A percentile compares a stretch with the other conserved stretches of the same genome.
Conservation (phyloP, 345 rosid species). For the Ceriops tagal region DNA sequence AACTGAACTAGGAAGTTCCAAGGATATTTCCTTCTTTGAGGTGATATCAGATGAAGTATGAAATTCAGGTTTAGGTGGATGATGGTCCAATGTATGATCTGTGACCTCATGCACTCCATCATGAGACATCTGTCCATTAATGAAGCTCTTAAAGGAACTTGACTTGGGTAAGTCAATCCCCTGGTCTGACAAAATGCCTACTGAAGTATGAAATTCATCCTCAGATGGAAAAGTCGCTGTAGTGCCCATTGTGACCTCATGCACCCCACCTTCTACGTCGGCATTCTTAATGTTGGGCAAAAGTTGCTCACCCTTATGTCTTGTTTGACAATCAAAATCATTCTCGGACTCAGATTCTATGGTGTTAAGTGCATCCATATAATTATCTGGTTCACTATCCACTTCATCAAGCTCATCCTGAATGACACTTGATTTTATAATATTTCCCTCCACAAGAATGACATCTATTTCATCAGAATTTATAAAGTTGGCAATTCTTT, state of each 20-base stretch:
- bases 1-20: slow-evolving; percentile 24
- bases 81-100: neutral
- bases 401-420: slow-evolving; percentile 40
- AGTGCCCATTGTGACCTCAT: slow-evolving; percentile 11
- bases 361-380: slow-evolving; percentile 77
- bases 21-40: slow-evolving; percentile 22
- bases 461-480: slow-evolving; percentile 28
- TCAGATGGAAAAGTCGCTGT: slow-evolving; percentile 12
- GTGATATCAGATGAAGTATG: slow-evolving; percentile 19
- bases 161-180: neutral
- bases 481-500: slow-evolving; percentile 17
- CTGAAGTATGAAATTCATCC: neutral
- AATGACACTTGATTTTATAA: slow-evolving; percentile 29
- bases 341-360: slow-evolving; percentile 77
- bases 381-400: slow-evolving; percentile 79
- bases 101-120: neutral
- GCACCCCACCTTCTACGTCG: slow-evolving; percentile 22
- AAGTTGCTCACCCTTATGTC: slow-evolving; percentile 38
- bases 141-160: neutral
- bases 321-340: slow-evolving; percentile 47
- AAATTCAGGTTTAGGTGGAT: slow-evolving; percentile 25
- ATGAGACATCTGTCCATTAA: neutral
- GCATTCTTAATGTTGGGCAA: slow-evolving; percentile 18
- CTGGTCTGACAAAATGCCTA: neutral
- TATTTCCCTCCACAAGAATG: slow-evolving; percentile 27